These are phyloP conservation scores for Neonectria faginata DNA, from an alignment of 2,329 filamentous ascomycete genomes.

Conservation along the genomic window DNA sequence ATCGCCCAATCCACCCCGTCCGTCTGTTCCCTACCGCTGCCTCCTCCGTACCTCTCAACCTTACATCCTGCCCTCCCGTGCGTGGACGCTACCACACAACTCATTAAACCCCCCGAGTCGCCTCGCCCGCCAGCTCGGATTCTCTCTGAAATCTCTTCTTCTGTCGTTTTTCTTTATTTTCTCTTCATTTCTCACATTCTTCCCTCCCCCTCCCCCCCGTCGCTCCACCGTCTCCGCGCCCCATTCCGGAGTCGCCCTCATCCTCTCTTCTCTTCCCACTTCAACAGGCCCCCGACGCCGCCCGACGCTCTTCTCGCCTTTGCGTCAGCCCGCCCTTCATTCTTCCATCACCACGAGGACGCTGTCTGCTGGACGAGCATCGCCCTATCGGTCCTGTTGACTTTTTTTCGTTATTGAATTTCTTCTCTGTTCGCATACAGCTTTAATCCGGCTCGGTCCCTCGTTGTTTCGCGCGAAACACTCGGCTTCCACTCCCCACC, in stretches of 20 bases:
- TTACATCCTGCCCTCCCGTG: slow-evolving; percentile 33
- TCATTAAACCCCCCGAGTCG: slow-evolving; percentile 51
- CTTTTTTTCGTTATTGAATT: slow-evolving; percentile 44
- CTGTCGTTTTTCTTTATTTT: slow-evolving; percentile 48
- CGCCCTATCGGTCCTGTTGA: slow-evolving; percentile 43
- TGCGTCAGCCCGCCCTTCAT: slow-evolving; percentile 47
- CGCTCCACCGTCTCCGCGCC: slow-evolving; percentile 51
- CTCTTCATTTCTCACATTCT: slow-evolving; percentile 45
- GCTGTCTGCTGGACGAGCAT: slow-evolving; percentile 45
- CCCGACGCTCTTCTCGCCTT: slow-evolving; percentile 39
- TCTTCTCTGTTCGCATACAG: slow-evolving; percentile 57
- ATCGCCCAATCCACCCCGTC: slow-evolving; percentile 42
- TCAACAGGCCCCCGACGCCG: slow-evolving; percentile 44
- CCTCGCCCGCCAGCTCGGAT: slow-evolving; percentile 42
- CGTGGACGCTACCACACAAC: slow-evolving; percentile 44
- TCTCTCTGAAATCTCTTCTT: slow-evolving; percentile 48
- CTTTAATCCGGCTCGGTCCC: slow-evolving; percentile 54
- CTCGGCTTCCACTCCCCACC: slow-evolving; percentile 47
- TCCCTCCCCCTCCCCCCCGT: slow-evolving; percentile 39
- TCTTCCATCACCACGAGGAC: slow-evolving; percentile 43
- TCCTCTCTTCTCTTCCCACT: slow-evolving; percentile 43
- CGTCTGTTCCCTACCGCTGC: slow-evolving; percentile 27
- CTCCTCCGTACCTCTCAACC: slow-evolving; percentile 31
- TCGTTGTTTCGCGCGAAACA: slow-evolving; percentile 45
- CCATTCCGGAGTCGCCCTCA: slow-evolving; percentile 47